Base-by-base conservation (phyloP, 2,329 filamentous ascomycete genomes). In the Podosphaera leucotricha region DNA sequence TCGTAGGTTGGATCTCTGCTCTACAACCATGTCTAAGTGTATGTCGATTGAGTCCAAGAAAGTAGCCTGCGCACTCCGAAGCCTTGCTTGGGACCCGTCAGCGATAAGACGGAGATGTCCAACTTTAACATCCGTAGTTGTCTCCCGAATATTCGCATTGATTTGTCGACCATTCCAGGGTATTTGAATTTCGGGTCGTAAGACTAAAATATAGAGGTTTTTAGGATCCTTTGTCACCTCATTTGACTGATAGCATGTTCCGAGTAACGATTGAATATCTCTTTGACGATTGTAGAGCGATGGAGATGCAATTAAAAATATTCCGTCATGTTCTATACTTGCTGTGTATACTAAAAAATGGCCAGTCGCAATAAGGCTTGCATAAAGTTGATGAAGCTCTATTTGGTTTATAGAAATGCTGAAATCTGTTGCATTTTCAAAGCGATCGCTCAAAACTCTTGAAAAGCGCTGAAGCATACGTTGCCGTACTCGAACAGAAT, bases 381-480 rank as follows among this genome's bases (percentile, higher is more conserved):
- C 81, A 50, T 86, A 80, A 22, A 98, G 71, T 33, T 80, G 75
- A 47, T 77, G 75, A 48, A 92, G 67, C 48, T 72, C 71, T 26
- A 81, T 75, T 7, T 71, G 68, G 38, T 71, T 65, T 44, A 85
- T 70, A 30, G 80, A 77, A 55, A 95, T 80, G 59, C 82, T 93
- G 61, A 90, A 93, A 60, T 98, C 90, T 8, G 85, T 92, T 4
- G 83, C 82, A 56, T 98, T 95, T 60, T 98, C 90, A 55, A 98
- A 98, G 46, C 87, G 77, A 57, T 93, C 82, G 53, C 81, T 86
- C 44, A 98, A 62, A 58, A 92, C 83, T 51, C 85, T 75, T 16
- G 83, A 90, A 61, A 95, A 95, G 47, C 90, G 82, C 58, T 95
- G 92, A 49, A 98, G 68, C 72, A 95, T 95, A 60, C 90, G 74